Conservation (phyloP, 768 basidiomycete species). For the Rhodotorula diobovata region DNA sequence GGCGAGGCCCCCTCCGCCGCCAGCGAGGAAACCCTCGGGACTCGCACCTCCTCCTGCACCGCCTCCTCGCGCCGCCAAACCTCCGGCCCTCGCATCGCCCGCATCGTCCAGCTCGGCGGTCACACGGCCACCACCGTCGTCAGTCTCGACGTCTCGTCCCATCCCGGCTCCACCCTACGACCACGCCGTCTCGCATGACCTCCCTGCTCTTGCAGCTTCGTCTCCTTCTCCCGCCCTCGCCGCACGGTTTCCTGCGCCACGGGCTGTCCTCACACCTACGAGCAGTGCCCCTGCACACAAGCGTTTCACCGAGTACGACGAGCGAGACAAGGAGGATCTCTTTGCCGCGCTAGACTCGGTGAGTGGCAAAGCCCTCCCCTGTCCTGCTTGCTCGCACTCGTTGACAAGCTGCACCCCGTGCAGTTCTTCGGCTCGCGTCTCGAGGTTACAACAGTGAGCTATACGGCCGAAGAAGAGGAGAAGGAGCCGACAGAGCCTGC, state of each 20-base stretch:
- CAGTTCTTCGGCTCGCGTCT: slow-evolving; percentile 8
- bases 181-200: neutral
- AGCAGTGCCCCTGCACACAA: neutral
- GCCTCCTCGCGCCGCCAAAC: neutral
- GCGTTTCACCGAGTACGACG: slow-evolving; percentile 20
- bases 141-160: neutral
- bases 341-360: slow-evolving; percentile 27
- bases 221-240: neutral
- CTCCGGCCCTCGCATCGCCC: neutral
- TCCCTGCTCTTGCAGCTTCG: neutral
- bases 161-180: neutral
- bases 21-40: neutral
- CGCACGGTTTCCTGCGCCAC: too few relatives aligned
- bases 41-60: neutral
- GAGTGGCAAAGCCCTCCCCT: neutral
- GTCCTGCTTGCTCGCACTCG: neutral
- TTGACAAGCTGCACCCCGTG: neutral
- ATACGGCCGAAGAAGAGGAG: neutral
- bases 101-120: neutral
- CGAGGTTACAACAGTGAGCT: neutral
- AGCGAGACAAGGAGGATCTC: slow-evolving; percentile 19
- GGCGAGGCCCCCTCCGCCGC: neutral
- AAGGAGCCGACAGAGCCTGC: neutral
- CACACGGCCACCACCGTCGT: too few relatives aligned
- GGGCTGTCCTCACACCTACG: too few relatives aligned